phyloP scores from a whole-genome alignment of 2,329 filamentous ascomycete genomes.

The Cytospora leucostoma region DNA sequence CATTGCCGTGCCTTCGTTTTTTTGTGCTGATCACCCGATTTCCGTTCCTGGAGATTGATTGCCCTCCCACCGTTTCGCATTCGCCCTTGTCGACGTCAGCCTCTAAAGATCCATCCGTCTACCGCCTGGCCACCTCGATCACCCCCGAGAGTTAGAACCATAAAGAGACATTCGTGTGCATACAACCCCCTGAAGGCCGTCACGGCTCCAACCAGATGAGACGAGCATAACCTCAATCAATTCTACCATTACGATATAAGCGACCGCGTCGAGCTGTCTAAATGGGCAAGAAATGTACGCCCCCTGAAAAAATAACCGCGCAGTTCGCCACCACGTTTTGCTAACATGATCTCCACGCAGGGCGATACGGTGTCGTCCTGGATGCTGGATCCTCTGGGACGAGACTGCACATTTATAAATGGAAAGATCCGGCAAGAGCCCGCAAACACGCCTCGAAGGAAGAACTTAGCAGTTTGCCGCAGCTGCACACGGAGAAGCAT shows the following conservation, averaged over 20 bases:
- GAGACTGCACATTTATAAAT: conserved; percentile 90
- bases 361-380: conserved; percentile 87
- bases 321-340: neutral
- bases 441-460: conserved; percentile 59
- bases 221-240: neutral
- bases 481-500: conserved; percentile 78
- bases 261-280: conserved; percentile 18
- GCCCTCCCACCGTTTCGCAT: conserved; percentile 15
- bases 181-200: neutral
- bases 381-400: conserved; percentile 98
- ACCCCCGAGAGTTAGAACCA: neutral
- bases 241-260: conserved; percentile 5
- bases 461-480: conserved; percentile 70
- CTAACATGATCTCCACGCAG: conserved; percentile 38
- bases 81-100: conserved; percentile 20
- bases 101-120: conserved; percentile 1
- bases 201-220: conserved; percentile 1
- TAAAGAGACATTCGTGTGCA: neutral
- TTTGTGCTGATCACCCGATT: conserved; percentile 16
- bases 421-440: conserved; percentile 75
- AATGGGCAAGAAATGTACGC: conserved; percentile 30
- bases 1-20: conserved; percentile 1
- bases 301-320: neutral
- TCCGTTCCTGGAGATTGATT: conserved; percentile 15
- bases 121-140: neutral